Conservation (phyloP, 2,329 filamentous ascomycete species). For the Ambrosiella cleistominuta region DNA sequence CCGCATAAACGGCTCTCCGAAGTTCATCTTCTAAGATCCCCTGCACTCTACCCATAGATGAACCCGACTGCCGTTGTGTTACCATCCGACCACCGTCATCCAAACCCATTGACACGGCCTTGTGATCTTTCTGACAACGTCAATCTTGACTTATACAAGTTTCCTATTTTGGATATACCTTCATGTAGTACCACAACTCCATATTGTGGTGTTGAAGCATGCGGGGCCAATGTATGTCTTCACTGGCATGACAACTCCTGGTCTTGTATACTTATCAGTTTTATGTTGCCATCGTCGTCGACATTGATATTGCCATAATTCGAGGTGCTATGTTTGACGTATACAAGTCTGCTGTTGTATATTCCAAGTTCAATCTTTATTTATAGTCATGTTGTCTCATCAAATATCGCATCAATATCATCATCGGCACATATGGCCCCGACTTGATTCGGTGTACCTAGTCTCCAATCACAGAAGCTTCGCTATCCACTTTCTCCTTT, state of each 20-base stretch:
- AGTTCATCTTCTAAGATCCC: background rate
- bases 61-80: background rate
- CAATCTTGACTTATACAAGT: background rate
- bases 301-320: background rate
- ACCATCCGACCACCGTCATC: background rate
- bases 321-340: too few relatives aligned
- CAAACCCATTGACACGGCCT: background rate
- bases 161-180: background rate
- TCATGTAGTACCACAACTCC: background rate
- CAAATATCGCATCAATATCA: too few relatives aligned
- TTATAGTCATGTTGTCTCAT: too few relatives aligned
- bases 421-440: too few relatives aligned
- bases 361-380: too few relatives aligned
- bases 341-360: too few relatives aligned
- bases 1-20: background rate
- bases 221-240: background rate
- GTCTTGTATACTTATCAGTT: background rate
- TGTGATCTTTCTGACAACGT: background rate
- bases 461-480: too few relatives aligned
- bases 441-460: too few relatives aligned
- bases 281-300: background rate
- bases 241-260: too few relatives aligned
- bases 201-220: background rate
- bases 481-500: too few relatives aligned
- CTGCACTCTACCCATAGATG: too few relatives aligned